Conservation (phyloP, 108 stramenopile genomes). For the Phaeodactylum tricornutum region DNA sequence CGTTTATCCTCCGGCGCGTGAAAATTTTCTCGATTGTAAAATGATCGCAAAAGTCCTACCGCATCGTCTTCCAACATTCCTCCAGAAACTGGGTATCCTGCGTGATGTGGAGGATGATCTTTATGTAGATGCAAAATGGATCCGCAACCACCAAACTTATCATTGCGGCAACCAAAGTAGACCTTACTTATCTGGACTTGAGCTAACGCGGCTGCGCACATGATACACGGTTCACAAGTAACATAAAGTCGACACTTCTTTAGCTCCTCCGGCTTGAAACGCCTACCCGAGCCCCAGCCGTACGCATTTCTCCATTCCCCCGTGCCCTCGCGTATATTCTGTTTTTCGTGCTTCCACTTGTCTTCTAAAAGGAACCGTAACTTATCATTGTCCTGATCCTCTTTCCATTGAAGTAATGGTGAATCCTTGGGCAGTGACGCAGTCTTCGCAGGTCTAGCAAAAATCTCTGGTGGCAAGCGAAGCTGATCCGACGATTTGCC, state of each 20-base stretch:
- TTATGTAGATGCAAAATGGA: conserved; percentile 56
- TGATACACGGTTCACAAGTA: conserved; percentile 86
- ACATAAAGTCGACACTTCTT: conserved; percentile 19
- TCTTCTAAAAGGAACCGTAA: too few species aligned
- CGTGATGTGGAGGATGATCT: neutral
- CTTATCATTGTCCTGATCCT: conserved; percentile 25
- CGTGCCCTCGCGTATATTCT: too few species aligned
- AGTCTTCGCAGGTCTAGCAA: conserved; percentile 15
- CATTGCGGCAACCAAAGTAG: conserved; percentile 73
- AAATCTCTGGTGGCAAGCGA: conserved; percentile 32
- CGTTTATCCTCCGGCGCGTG: conserved; percentile 76
- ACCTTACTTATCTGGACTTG: conserved; percentile 60
- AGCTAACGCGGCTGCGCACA: conserved; percentile 81
- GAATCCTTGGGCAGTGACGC: conserved; percentile 1
- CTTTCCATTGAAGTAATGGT: neutral
- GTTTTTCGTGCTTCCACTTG: too few species aligned
- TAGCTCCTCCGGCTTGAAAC: neutral
- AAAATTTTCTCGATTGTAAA: conserved; percentile 79
- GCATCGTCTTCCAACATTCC: conserved; percentile 68
- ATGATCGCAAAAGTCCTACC: conserved; percentile 54
- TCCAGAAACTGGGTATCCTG: conserved; percentile 40
- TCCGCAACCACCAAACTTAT: conserved; percentile 80
- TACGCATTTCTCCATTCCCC: conserved; percentile 41
- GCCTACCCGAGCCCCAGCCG: conserved; percentile 24
- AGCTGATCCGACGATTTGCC: conserved; percentile 52